These are phyloP conservation scores for Yamadazyma laniorum DNA, from an alignment of 805 yeast species.

Conservation along the genomic window DNA sequence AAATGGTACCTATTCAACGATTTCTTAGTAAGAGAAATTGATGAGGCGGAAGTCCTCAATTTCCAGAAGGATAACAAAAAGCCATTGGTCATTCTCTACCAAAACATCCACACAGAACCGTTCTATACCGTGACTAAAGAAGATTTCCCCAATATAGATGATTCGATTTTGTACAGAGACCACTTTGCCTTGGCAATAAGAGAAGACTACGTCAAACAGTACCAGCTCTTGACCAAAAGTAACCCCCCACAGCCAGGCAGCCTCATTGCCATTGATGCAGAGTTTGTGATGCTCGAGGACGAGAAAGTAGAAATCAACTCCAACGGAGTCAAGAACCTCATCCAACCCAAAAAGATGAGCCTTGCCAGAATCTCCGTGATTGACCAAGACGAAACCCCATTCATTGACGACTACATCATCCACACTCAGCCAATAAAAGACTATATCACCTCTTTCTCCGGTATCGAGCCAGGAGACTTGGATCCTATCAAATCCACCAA, in stretches of 20 bases:
- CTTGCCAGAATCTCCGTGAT: constrained; percentile 88
- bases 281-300: constrained; percentile 79
- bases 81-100: constrained; percentile 71
- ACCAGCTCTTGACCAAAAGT: constrained; percentile 59
- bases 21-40: constrained; percentile 75
- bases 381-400: constrained; percentile 68
- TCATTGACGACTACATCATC: constrained; percentile 89
- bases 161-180: constrained; percentile 67
- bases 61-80: constrained; percentile 76
- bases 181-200: constrained; percentile 69
- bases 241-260: constrained; percentile 78
- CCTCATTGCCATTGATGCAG: constrained; percentile 92
- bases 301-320: constrained; percentile 77
- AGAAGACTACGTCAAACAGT: constrained; percentile 57
- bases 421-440: constrained; percentile 72
- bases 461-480: constrained; percentile 91
- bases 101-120: constrained; percentile 42
- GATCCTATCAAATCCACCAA: constrained; percentile 64
- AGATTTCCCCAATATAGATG: constrained; percentile 47
- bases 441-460: constrained; percentile 86
- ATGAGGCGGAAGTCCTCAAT: constrained; percentile 76
- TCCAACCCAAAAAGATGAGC: constrained; percentile 72
- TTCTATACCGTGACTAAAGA: constrained; percentile 19
- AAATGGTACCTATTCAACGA: constrained; percentile 89
- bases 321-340: constrained; percentile 64